Evolutionary conservation across 306 rosid species (phyloP).

Genomic region (Acacia crassicarpa): DNA sequence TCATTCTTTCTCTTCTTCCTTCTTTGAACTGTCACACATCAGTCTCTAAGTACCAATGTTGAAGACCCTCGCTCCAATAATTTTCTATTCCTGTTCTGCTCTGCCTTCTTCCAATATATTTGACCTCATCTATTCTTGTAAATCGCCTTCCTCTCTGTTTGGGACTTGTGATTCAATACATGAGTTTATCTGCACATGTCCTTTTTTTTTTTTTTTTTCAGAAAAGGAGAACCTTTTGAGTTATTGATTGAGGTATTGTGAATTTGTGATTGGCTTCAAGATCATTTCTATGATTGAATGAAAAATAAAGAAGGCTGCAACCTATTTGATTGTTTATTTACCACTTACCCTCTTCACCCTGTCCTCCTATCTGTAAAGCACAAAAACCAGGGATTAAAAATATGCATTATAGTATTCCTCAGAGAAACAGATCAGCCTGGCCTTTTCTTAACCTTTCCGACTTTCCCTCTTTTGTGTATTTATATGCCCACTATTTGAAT

Average conservation of each 20-base stretch:
- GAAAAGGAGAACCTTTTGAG: conserved; percentile 24
- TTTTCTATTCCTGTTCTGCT: background rate
- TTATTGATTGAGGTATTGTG: background rate
- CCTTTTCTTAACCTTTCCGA: conserved; percentile 22
- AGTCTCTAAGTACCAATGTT: conserved; percentile 37
- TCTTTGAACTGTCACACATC: background rate
- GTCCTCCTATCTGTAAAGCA: conserved; percentile 41
- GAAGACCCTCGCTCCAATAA: conserved; percentile 23
- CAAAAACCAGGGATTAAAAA: conserved; percentile 11
- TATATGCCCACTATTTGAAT: conserved; percentile 8
- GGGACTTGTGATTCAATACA: background rate
- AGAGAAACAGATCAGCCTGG: conserved; percentile 41
- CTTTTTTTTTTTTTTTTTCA: background rate
- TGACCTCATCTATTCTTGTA: background rate
- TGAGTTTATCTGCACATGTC: background rate
- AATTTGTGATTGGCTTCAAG: background rate
- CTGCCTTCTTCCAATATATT: background rate
- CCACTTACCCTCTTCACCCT: conserved; percentile 29
- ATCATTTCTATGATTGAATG: background rate
- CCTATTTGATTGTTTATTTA: conserved; percentile 13
- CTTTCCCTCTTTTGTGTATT: conserved; percentile 11
- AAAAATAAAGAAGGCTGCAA: background rate
- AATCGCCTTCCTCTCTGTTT: background rate
- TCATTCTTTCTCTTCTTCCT: background rate
- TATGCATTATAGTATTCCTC: conserved; percentile 31